Base-by-base conservation (phyloP, 805 yeast genomes). In the Hanseniaspora taiwanica region DNA sequence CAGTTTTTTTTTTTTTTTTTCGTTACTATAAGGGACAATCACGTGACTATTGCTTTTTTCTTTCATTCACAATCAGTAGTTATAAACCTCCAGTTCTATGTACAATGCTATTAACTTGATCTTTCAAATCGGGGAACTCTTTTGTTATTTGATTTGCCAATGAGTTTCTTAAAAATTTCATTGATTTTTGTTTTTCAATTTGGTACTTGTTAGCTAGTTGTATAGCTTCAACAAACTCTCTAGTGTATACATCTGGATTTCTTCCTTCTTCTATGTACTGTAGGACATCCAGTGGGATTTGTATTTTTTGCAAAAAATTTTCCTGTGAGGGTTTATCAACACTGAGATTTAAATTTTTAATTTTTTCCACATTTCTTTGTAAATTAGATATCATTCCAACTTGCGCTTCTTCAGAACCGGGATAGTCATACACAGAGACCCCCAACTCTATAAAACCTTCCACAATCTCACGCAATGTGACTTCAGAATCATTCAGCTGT, bases 201-300 rank as follows among this genome's bases (percentile, higher is more conserved):
- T 91, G 67, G 48, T 79, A 76, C 52, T 93, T 96, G 54, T 91
- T 91, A 35, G 86, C 77, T 50, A 84, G 78, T 31, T 86, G 78
- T n/a, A 91, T 81, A 27, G 89, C 83, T 56, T 91, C 98, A 13
- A 89, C 84, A 61, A 91, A 91, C 62, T 91, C 98, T 56, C 98
- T 72, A 1, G 97, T 86, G 59, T 91, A 91, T 31, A 91, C 86
- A 55, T 91, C 97, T 0, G 98, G 97, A 55, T 91, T 91, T 49
- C 98, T 68, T 2, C 98, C 98, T 53, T 85, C 94, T 54, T 91
- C 97, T 29, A 91, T 84, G 54, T 91, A 91, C 46, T 81, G 78
- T 12, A 86, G 65, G n/a, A 87, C 87, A 53, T 87, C 96, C 29
- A 81, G 58, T 1, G 96, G 96, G 3, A 82, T 68, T 1, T 77